phyloP scores from a whole-genome alignment of 805 yeast species.

The Starmerella scarabaei region DNA sequence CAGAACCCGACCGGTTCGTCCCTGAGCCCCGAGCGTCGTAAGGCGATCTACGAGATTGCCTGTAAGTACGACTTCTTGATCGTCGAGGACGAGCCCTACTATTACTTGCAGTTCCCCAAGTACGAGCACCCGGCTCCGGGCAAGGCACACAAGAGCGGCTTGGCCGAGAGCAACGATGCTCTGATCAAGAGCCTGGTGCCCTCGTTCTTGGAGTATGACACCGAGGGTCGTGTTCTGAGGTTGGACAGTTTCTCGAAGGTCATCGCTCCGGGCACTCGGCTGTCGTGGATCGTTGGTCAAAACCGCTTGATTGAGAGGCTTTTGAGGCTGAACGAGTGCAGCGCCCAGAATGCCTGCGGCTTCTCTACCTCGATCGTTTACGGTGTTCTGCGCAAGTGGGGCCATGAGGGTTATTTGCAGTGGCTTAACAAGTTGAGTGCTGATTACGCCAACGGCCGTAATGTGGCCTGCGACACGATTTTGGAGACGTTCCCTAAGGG shows the following conservation, averaged over 20 bases:
- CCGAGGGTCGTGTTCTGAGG: slow-evolving; percentile 81
- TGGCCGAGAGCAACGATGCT: slow-evolving; percentile 40
- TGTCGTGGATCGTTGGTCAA: slow-evolving; percentile 84
- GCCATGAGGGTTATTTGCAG: slow-evolving; percentile 74
- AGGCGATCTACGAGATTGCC: slow-evolving; percentile 60
- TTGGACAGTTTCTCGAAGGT: slow-evolving; percentile 86
- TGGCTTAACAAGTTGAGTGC: slow-evolving; percentile 67
- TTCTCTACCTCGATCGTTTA: slow-evolving; percentile 58
- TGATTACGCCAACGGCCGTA: slow-evolving; percentile 80
- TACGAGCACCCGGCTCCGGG: slow-evolving; percentile 33
- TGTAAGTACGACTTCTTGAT: slow-evolving; percentile 75
- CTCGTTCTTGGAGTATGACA: slow-evolving; percentile 62
- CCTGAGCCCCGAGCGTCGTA: slow-evolving; percentile 62
- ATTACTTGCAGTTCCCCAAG: slow-evolving; percentile 82
- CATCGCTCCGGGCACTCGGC: slow-evolving; percentile 78
- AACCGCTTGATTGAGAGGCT: slow-evolving; percentile 47
- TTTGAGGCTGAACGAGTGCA: slow-evolving; percentile 63
- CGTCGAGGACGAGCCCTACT: slow-evolving; percentile 95
- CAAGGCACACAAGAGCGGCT: slow-evolving; percentile 24
- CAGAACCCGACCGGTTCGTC: slow-evolving; percentile 97
- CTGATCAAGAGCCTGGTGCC: slow-evolving; percentile 57
- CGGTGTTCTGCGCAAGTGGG: slow-evolving; percentile 73
- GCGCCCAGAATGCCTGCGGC: slow-evolving; percentile 72
- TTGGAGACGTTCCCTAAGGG: slow-evolving; percentile 41
- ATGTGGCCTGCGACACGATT: slow-evolving; percentile 68